Evolutionary conservation across 495 filamentous ascomycete species (phyloP).

Genomic region (Penicillium alfredii): DNA sequence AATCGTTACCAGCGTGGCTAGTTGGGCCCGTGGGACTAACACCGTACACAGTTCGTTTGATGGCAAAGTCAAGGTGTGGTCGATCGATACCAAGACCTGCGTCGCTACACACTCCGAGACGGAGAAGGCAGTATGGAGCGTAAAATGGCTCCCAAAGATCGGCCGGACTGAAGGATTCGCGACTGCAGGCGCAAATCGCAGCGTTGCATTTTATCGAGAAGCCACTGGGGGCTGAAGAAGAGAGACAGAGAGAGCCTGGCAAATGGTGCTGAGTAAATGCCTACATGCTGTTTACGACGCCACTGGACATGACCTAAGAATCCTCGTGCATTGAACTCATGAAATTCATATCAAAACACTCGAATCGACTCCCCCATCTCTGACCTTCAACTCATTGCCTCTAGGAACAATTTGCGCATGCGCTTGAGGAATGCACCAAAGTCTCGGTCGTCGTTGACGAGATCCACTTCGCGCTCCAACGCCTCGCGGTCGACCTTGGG

Average conservation of each 20-base stretch:
- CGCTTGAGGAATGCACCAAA: constrained; percentile 77
- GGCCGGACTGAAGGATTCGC: constrained; percentile 78
- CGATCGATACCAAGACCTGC: constrained; percentile 69
- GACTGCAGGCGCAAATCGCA: constrained; percentile 72
- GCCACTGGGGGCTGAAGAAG: constrained; percentile 72
- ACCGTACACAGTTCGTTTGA: constrained; percentile 60
- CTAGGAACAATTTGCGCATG: constrained; percentile 82
- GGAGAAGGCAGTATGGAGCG: constrained; percentile 78
- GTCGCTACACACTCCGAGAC: constrained; percentile 92
- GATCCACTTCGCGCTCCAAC: constrained; percentile 65
- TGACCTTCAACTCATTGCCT: constrained; percentile 43
- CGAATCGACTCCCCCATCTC: constrained; percentile 2
- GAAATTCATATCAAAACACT: constrained; percentile 14
- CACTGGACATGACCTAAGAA: constrained; percentile 10
- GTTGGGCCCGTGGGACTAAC: constrained; percentile 10
- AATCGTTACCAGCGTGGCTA: not conserved
- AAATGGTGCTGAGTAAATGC: constrained; percentile 1
- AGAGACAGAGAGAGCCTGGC: not conserved
- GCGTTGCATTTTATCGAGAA: constrained; percentile 85
- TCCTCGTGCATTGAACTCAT: constrained; percentile 15
- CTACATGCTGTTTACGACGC: constrained; percentile 11
- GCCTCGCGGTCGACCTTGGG: constrained; percentile 74
- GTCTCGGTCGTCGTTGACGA: constrained; percentile 74
- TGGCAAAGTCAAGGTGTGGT: constrained; percentile 94
- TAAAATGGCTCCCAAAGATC: constrained; percentile 80